A percentile compares a stretch with the other conserved stretches of the same genome.
These are phyloP conservation scores for Phaeoacremonium minimum DNA, from an alignment of 2,329 filamentous ascomycete species.

Conservation along the genomic window DNA sequence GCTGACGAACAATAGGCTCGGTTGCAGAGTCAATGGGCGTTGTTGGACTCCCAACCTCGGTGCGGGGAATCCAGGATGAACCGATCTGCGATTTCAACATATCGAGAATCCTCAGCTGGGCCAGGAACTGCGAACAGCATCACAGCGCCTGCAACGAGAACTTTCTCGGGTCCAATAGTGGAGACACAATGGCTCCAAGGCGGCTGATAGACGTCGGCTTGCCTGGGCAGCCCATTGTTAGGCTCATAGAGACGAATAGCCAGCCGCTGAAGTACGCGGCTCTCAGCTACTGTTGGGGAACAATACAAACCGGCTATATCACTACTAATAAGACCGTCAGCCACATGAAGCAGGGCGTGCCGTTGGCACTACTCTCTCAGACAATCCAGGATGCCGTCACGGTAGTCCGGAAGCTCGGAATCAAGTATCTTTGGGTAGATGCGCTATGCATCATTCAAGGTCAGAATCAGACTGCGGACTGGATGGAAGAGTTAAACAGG, in stretches of 20 bases:
- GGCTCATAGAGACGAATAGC: not conserved
- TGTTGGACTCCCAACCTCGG: slow-evolving; percentile 1
- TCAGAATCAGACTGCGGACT: not conserved
- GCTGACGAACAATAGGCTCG: not conserved
- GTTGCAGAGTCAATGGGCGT: slow-evolving; percentile 1
- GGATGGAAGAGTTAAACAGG: not conserved
- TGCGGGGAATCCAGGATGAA: not conserved
- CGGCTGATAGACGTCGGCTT: slow-evolving; percentile 1
- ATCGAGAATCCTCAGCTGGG: not conserved
- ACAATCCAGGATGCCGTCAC: not conserved
- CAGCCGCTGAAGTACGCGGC: not conserved
- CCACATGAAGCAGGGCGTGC: slow-evolving; percentile 1
- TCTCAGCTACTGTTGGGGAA: no score
- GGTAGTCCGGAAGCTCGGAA: not conserved
- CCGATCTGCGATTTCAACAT: slow-evolving; percentile 1
- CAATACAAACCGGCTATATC: not conserved
- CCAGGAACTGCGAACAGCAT: slow-evolving; percentile 1
- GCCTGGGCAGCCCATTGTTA: not conserved
- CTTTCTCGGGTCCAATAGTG: not conserved
- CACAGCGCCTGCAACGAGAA: slow-evolving; percentile 1
- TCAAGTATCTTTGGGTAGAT: no score
- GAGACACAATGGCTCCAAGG: not conserved
- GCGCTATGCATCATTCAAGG: not conserved
- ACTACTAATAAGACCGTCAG: not conserved
- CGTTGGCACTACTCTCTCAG: slow-evolving; percentile 1